These are phyloP conservation scores for Lactifluus echinatus DNA, from an alignment of 768 basidiomycete genomes.

Conservation along the genomic window DNA sequence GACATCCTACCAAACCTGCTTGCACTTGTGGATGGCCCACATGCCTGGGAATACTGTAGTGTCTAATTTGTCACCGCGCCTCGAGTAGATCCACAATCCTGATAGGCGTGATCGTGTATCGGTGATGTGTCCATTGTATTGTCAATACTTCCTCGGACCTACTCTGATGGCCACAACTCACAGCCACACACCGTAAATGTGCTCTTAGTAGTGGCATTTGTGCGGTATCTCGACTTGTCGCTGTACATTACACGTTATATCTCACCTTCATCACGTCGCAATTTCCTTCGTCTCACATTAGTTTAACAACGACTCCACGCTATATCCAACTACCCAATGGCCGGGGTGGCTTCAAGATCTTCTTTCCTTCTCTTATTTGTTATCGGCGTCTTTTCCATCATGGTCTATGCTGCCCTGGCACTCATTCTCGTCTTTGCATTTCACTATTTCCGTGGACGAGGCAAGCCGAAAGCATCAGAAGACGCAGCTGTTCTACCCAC, in stretches of 20 bases:
- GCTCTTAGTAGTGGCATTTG: not conserved
- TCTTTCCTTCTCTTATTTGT: constrained; percentile 5
- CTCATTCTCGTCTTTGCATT: not conserved
- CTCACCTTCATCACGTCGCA: not conserved
- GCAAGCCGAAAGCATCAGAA: not conserved
- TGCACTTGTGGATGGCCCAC: not conserved
- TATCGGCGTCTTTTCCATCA: not conserved
- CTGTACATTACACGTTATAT: not conserved
- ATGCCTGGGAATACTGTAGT: not conserved
- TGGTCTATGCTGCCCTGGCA: not conserved
- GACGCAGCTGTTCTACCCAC: not conserved
- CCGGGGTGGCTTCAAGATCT: not conserved
- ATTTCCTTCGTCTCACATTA: not conserved
- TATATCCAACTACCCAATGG: not conserved
- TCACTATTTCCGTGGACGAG: not conserved
- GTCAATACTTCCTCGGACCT: not conserved
- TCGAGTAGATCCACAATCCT: not conserved
- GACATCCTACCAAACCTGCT: no score
- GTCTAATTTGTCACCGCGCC: not conserved
- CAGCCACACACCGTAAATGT: not conserved
- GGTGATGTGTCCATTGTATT: not conserved
- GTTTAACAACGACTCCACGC: constrained; percentile 2
- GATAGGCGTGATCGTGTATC: not conserved
- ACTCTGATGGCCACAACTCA: constrained; percentile 1
- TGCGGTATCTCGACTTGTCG: not conserved